phyloP scores from a whole-genome alignment of 495 filamentous ascomycete genomes.

The Aspergillus avenaceus region DNA sequence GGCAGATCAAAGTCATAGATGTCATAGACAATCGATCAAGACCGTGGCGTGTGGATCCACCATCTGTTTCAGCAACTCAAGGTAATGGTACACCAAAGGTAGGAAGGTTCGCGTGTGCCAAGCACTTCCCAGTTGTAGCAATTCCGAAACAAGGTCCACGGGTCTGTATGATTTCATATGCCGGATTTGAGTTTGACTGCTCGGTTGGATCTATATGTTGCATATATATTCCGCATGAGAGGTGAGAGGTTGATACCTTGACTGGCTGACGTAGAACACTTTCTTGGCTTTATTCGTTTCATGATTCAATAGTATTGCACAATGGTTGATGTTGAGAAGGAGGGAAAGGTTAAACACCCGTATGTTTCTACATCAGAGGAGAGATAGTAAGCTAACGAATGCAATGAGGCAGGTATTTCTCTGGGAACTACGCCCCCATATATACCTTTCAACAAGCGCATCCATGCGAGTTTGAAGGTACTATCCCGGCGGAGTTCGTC shows the following conservation, averaged over 20 bases:
- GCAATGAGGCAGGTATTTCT: slow-evolving; percentile 36
- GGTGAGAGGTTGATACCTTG: no score
- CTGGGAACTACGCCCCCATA: slow-evolving; percentile 63
- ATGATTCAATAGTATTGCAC: no score
- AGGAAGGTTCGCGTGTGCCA: background rate
- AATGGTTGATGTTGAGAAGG: no score
- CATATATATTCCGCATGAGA: background rate
- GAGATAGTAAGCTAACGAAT: background rate
- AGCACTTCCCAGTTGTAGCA: background rate
- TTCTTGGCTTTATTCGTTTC: no score
- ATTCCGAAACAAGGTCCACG: background rate
- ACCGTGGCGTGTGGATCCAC: background rate
- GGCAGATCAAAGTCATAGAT: no score
- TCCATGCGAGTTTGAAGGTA: slow-evolving; percentile 48
- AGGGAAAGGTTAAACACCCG: background rate
- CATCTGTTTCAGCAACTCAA: no score
- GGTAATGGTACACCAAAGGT: background rate
- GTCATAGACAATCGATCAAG: no score
- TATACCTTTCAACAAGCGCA: slow-evolving; percentile 40
- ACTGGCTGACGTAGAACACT: no score
- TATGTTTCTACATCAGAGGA: background rate
- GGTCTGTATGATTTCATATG: background rate
- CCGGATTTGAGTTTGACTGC: background rate
- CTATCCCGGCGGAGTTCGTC: slow-evolving; percentile 54
- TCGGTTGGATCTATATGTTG: background rate